A percentile compares a stretch with the other conserved stretches of the same genome.
These are phyloP conservation scores for Corynascus novoguineensis DNA, from an alignment of 495 filamentous ascomycete genomes.

Conservation along the genomic window DNA sequence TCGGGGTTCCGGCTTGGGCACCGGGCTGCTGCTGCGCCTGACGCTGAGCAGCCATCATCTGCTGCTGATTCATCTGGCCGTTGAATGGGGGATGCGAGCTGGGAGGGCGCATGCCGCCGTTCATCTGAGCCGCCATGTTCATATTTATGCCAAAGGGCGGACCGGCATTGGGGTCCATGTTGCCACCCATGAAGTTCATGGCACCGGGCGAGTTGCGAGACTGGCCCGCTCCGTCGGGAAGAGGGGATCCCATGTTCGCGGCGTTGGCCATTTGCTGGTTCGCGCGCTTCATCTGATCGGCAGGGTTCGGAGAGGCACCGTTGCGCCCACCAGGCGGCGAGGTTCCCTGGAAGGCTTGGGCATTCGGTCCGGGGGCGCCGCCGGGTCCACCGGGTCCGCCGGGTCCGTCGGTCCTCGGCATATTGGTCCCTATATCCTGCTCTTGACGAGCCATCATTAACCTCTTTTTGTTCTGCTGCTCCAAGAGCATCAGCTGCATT, in stretches of 20 bases:
- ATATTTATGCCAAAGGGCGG: constrained; percentile 35
- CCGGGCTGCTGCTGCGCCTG: constrained; percentile 34
- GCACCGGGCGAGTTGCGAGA: constrained; percentile 77
- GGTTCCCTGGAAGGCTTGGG: constrained; percentile 56
- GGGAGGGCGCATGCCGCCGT: constrained; percentile 78
- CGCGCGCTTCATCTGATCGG: constrained; percentile 81
- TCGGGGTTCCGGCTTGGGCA: constrained; percentile 35
- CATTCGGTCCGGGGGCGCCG: constrained; percentile 47
- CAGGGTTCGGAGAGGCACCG: constrained; percentile 82
- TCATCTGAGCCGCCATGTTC: constrained; percentile 47
- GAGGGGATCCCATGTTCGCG: constrained; percentile 69
- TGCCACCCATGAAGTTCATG: constrained; percentile 65
- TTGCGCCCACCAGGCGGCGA: constrained; percentile 77
- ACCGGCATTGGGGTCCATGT: constrained; percentile 51
- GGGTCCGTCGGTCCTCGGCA: constrained; percentile 52
- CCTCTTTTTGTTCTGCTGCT: constrained; percentile 97
- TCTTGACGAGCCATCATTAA: constrained; percentile 96
- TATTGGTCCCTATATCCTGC: constrained; percentile 67
- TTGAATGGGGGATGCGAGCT: constrained; percentile 76
- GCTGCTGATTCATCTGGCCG: constrained; percentile 55
- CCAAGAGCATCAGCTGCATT: constrained; percentile 97
- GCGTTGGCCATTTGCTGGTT: constrained; percentile 81
- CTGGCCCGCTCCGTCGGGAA: constrained; percentile 64
- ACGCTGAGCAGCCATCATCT: constrained; percentile 33
- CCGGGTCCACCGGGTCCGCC: constrained; percentile 51